Percentiles rank a stretch among this genome's conserved stretches.
These are phyloP conservation scores for Cotoneaster glaucophyllus DNA, from an alignment of 306 rosid genomes.

Conservation along the genomic window DNA sequence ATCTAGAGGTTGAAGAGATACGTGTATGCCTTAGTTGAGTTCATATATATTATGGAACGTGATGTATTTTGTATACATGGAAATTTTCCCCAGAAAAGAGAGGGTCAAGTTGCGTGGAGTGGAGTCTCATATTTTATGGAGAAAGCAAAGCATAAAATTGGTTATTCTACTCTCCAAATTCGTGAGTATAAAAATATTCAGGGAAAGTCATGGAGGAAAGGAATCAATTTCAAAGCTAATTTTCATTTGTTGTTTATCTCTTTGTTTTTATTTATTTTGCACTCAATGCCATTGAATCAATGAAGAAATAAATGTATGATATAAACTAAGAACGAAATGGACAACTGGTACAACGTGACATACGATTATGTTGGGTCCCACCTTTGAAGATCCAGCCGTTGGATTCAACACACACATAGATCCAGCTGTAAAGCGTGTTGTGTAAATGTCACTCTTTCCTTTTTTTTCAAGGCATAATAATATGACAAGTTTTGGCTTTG, in stretches of 20 bases:
- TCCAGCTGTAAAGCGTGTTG: neutral
- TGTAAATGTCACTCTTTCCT: neutral
- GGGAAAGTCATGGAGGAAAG: too few relatives aligned
- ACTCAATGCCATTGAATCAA: neutral
- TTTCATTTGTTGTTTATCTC: too few relatives aligned
- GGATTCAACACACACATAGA: slow-evolving; percentile 13
- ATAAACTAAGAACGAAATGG: slow-evolving; percentile 19
- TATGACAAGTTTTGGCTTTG: neutral
- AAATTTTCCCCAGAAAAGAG: too few relatives aligned
- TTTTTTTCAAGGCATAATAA: neutral
- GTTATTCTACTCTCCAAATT: too few relatives aligned
- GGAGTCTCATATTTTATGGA: neutral
- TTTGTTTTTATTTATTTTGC: neutral
- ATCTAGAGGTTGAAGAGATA: too few relatives aligned
- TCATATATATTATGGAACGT: too few relatives aligned
- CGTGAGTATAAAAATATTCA: too few relatives aligned
- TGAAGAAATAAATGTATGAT: neutral
- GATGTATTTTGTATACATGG: neutral
- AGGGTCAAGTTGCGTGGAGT: neutral
- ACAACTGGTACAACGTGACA: slow-evolving; percentile 22
- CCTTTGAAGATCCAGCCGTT: slow-evolving; percentile 16
- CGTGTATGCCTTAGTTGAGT: too few relatives aligned
- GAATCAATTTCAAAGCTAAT: too few relatives aligned
- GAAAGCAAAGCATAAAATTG: neutral
- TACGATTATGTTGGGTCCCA: slow-evolving; percentile 21